Evolutionary conservation across 331 rosid species (phyloP).

Genomic region (Arachis monticola): DNA sequence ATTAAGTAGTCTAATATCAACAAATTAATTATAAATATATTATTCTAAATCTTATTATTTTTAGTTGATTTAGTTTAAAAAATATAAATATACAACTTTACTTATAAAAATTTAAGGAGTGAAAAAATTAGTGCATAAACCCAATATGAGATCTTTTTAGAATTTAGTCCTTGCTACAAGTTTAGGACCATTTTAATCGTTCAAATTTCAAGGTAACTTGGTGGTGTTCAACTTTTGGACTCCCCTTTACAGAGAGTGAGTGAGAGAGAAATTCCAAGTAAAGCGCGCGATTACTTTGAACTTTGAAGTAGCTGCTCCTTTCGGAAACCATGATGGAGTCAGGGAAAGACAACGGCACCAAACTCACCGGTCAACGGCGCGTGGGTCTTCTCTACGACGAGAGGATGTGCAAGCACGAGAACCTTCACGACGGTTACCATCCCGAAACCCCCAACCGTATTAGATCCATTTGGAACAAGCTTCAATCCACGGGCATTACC

Average conservation of each 20-base stretch:
- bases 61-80: no score
- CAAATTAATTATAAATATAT: no score
- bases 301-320: not conserved
- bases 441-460: constrained; percentile 82
- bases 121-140: no score
- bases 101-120: no score
- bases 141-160: no score
- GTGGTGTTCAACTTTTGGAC: not conserved
- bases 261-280: not conserved
- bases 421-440: constrained; percentile 55
- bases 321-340: constrained; percentile 36
- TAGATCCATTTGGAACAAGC: constrained; percentile 74
- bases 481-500: constrained; percentile 57
- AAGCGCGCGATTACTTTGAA: not conserved
- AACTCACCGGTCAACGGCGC: constrained; percentile 39
- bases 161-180: no score
- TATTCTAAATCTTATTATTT: no score
- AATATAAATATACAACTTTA: no score
- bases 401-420: constrained; percentile 75
- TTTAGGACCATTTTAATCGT: no score
- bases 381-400: constrained; percentile 83
- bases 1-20: no score
- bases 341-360: not conserved
- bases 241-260: not conserved
- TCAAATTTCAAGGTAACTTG: not conserved